Evolutionary conservation across 805 yeast genomes (phyloP).

Genomic region (Saccharomycopsis selenospora): DNA sequence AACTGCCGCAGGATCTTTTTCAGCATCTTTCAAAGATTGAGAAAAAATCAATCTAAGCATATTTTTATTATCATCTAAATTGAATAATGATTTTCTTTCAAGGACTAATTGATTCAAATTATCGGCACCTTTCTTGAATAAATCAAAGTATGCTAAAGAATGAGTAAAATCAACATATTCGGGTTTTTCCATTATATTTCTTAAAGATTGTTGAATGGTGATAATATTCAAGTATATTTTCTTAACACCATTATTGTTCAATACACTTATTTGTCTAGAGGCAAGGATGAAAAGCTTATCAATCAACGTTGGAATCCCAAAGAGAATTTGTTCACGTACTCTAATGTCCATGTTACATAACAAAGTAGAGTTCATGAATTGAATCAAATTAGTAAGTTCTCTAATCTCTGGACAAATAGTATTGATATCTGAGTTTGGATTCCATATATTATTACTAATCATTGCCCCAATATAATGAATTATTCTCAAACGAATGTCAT

Average conservation of each 20-base stretch:
- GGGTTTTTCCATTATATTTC: constrained; percentile 47
- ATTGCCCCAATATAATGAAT: constrained; percentile 46
- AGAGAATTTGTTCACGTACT: constrained; percentile 31
- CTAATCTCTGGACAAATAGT: constrained; percentile 53
- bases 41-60: constrained; percentile 47
- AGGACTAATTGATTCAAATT: constrained; percentile 36
- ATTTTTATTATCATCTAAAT: constrained; percentile 40
- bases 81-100: constrained; percentile 31
- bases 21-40: constrained; percentile 26
- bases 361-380: constrained; percentile 38
- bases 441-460: constrained; percentile 43
- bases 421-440: constrained; percentile 44
- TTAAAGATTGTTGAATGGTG: constrained; percentile 61
- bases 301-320: constrained; percentile 46
- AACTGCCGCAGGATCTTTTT: not conserved
- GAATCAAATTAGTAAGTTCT: constrained; percentile 42
- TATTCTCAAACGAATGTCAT: constrained; percentile 48
- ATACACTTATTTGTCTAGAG: constrained; percentile 40
- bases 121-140: constrained; percentile 44
- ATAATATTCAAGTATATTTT: constrained; percentile 53
- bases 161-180: constrained; percentile 46
- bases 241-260: constrained; percentile 54
- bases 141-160: constrained; percentile 49
- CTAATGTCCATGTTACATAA: constrained; percentile 26
- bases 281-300: constrained; percentile 47